Conservation (phyloP, 2,329 filamentous ascomycete genomes). For the Ceratocystis lukuohia region DNA sequence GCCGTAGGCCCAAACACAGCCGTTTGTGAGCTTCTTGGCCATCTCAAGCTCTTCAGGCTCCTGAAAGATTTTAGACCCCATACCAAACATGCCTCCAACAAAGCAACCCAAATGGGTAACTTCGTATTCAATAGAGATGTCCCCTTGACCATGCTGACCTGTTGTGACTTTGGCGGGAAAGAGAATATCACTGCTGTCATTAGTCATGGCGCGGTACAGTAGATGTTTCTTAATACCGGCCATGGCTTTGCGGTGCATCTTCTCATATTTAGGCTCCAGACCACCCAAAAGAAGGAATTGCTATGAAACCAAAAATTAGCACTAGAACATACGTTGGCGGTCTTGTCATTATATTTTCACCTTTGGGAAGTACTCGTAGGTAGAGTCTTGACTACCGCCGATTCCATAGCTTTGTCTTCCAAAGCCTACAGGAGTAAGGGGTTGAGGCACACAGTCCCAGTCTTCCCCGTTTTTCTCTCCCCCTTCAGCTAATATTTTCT, state of each 20-base stretch:
- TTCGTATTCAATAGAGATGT: constrained; percentile 42
- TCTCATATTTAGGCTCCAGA: constrained; percentile 54
- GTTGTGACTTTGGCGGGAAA: constrained; percentile 53
- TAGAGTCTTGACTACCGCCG: constrained; percentile 55
- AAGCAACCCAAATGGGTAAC: constrained; percentile 54
- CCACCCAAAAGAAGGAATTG: constrained; percentile 63
- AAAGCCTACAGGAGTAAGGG: constrained; percentile 37
- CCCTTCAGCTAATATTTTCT: not conserved
- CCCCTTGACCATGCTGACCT: constrained; percentile 30
- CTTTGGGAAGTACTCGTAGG: constrained; percentile 59
- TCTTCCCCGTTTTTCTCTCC: not conserved
- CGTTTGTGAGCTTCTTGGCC: constrained; percentile 50
- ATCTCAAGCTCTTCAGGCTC: constrained; percentile 47
- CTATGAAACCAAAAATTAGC: constrained; percentile 35
- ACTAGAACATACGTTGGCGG: not conserved
- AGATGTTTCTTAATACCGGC: constrained; percentile 58
- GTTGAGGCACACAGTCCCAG: constrained; percentile 44
- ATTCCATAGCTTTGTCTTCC: constrained; percentile 41
- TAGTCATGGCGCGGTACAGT: constrained; percentile 64
- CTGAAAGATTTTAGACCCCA: constrained; percentile 50
- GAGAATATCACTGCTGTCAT: constrained; percentile 50
- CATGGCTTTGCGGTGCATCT: constrained; percentile 56
- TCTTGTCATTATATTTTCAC: constrained; percentile 23
- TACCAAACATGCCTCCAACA: constrained; percentile 55
- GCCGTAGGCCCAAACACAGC: constrained; percentile 58